Evolutionary conservation across 441 rosid species (phyloP).

Genomic region (Raphanus hybrid): DNA sequence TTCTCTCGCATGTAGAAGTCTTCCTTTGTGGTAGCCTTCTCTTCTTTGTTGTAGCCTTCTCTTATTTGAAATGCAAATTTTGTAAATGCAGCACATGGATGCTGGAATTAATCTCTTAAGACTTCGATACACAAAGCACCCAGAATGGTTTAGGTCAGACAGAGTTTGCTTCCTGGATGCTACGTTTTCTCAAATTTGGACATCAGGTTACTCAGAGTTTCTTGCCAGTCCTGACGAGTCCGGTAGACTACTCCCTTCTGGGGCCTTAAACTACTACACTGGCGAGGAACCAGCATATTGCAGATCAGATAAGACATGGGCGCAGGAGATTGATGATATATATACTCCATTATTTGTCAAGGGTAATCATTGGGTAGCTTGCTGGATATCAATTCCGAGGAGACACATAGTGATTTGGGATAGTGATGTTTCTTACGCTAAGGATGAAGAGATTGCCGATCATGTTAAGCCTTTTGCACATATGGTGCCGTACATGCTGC

Average conservation of each 20-base stretch:
- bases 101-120: neutral
- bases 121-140: neutral
- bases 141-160: neutral
- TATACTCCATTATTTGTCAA: no score
- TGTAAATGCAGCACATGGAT: neutral
- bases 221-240: neutral
- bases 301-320: neutral
- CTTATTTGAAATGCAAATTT: neutral
- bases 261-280: neutral
- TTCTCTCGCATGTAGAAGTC: no score
- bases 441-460: constrained; percentile 12
- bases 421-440: neutral
- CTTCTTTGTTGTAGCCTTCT: no score
- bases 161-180: neutral
- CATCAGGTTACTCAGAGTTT: neutral
- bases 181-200: neutral
- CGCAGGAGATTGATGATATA: no score
- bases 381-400: no score
- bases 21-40: no score
- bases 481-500: neutral
- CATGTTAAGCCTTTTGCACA: neutral
- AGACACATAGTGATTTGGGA: neutral
- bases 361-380: no score
- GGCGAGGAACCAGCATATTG: neutral
- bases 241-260: neutral